Evolutionary conservation across 179 eudicot species (phyloP).

Genomic region (Silene coronaria): DNA sequence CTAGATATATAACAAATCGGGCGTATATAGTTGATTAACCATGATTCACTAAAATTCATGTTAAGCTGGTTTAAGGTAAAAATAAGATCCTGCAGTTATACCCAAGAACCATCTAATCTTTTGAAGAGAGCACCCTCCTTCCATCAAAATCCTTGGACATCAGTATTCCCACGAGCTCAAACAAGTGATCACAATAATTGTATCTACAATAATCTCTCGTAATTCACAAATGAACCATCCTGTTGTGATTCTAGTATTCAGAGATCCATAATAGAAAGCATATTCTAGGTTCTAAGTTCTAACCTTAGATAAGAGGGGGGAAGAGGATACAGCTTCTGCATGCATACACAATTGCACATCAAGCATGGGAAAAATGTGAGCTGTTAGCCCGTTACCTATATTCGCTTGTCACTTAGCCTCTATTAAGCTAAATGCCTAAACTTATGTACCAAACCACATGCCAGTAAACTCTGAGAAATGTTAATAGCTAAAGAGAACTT

Average conservation of each 20-base stretch:
- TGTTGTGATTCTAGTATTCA: not conserved
- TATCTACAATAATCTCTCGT: not conserved
- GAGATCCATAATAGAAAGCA: not conserved
- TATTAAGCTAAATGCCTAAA: not conserved
- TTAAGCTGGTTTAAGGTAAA: too few species aligned
- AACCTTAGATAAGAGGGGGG: too few species aligned
- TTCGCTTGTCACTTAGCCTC: not conserved
- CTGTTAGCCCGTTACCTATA: not conserved
- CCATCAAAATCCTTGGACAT: not conserved
- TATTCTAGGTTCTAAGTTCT: too few species aligned
- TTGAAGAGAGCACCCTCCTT: not conserved
- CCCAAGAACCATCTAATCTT: not conserved
- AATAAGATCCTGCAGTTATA: not conserved
- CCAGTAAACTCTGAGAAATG: not conserved
- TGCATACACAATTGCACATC: not conserved
- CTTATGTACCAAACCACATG: not conserved
- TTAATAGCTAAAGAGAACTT: too few species aligned
- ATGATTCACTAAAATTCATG: not conserved
- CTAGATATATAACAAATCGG: not conserved
- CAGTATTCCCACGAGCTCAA: not conserved
- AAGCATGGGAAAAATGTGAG: not conserved
- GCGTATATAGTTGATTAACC: not conserved
- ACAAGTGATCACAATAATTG: not conserved
- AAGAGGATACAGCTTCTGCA: not conserved
- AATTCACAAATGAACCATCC: not conserved